Percentiles rank a stretch among this genome's conserved stretches.
phyloP scores from a whole-genome alignment of 768 basidiomycete genomes.

The Dacryopinax spathularia region DNA sequence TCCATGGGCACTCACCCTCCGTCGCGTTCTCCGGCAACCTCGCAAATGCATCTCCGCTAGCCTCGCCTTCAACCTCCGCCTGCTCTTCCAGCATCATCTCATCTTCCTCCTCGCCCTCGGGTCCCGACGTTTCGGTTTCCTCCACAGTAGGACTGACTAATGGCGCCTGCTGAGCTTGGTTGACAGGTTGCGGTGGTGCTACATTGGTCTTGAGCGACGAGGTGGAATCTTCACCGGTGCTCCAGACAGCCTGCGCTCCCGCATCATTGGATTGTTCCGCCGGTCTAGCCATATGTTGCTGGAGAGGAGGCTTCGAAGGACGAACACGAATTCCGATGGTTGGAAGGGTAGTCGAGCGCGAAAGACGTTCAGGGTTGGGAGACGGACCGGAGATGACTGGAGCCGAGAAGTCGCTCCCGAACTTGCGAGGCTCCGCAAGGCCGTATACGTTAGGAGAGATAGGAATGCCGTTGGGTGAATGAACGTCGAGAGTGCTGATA shows the following conservation, averaged over 20 bases:
- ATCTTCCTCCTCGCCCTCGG: background rate
- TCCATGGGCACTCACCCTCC: background rate
- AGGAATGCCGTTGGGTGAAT: background rate
- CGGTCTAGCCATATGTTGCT: background rate
- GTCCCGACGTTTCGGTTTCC: background rate
- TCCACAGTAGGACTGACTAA: background rate
- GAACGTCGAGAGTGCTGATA: background rate
- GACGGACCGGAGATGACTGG: background rate
- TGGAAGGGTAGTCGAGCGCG: background rate
- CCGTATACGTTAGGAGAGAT: background rate
- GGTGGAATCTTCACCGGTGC: background rate
- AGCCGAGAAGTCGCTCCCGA: background rate
- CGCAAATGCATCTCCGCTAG: background rate
- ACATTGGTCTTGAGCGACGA: background rate
- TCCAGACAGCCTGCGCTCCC: background rate
- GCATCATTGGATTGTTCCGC: background rate
- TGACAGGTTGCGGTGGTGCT: background rate
- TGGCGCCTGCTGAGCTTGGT: background rate
- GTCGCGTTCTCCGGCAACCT: background rate
- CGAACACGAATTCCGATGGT: background rate
- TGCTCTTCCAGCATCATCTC: background rate
- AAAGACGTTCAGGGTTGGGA: background rate
- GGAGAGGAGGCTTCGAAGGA: background rate
- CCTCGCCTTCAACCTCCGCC: background rate
- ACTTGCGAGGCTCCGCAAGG: background rate